phyloP scores from a whole-genome alignment of 495 filamentous ascomycete species.

The Penicillium angulare region DNA sequence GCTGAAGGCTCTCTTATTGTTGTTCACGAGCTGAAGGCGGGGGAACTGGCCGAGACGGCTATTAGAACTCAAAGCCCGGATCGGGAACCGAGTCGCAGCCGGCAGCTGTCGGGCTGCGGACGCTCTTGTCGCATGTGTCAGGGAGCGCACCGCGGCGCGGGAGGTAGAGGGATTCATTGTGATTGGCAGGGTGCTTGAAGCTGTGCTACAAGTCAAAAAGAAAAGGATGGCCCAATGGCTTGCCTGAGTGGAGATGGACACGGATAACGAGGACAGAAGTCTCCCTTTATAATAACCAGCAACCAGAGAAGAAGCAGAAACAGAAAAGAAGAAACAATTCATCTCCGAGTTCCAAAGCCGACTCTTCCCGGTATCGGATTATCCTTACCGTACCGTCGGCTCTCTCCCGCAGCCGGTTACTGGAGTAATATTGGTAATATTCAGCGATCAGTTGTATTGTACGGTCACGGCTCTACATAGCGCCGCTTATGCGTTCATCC shows the following conservation, averaged over 20 bases:
- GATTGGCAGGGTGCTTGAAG: neutral
- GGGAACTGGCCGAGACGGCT: conserved; percentile 38
- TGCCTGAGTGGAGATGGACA: conserved; percentile 6
- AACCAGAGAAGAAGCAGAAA: conserved; percentile 5
- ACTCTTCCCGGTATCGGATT: conserved; percentile 42
- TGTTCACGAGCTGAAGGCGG: conserved; percentile 42
- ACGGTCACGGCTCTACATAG: conserved; percentile 18
- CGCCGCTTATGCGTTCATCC: conserved; percentile 14
- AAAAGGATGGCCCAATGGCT: conserved; percentile 13
- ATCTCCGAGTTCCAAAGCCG: conserved; percentile 26
- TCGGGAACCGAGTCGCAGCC: conserved; percentile 28
- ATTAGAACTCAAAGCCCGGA: conserved; percentile 37
- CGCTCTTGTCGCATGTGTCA: conserved; percentile 41
- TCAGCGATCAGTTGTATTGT: conserved; percentile 24
- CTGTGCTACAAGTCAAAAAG: conserved; percentile 12
- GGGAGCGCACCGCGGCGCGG: conserved; percentile 46
- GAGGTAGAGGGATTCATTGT: conserved; percentile 31
- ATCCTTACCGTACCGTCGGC: conserved; percentile 9
- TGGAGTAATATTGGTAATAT: conserved; percentile 5
- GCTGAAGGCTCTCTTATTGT: conserved; percentile 43
- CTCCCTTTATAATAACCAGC: conserved; percentile 16
- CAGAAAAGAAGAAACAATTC: conserved; percentile 16
- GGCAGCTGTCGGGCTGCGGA: conserved; percentile 39
- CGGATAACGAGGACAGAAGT: conserved; percentile 5
- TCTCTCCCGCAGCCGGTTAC: neutral